Evolutionary conservation across 768 basidiomycete species (phyloP).

Genomic region (Trichaptum fuscoviolaceum): DNA sequence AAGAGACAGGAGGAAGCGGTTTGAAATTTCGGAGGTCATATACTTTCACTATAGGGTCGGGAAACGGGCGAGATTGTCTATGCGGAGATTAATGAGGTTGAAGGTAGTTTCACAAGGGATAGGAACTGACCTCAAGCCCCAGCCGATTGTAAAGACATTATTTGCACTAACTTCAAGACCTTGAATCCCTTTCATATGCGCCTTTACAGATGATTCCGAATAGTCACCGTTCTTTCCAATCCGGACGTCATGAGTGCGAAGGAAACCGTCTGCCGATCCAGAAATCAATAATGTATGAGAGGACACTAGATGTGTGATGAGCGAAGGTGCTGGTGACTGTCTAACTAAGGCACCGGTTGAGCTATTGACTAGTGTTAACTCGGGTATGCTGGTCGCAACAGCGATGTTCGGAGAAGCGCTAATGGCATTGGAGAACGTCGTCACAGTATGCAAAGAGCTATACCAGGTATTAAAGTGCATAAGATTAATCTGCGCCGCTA

Average conservation of each 20-base stretch:
- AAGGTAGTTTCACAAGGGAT: not conserved
- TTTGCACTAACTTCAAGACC: constrained; percentile 78
- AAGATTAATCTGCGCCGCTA: constrained; percentile 21
- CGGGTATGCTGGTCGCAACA: constrained; percentile 50
- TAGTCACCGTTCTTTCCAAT: constrained; percentile 45
- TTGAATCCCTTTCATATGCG: constrained; percentile 78
- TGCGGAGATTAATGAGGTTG: constrained; percentile 13
- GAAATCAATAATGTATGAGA: constrained; percentile 61
- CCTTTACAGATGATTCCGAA: constrained; percentile 56
- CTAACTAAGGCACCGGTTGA: constrained; percentile 62
- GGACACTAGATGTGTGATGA: constrained; percentile 60
- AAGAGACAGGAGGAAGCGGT: constrained; percentile 79
- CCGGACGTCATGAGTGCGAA: constrained; percentile 69
- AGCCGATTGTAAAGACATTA: constrained; percentile 81
- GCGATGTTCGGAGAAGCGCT: constrained; percentile 54
- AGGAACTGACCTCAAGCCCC: constrained; percentile 64
- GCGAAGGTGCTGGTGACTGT: constrained; percentile 48
- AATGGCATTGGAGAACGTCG: constrained; percentile 41
- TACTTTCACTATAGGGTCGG: constrained; percentile 89
- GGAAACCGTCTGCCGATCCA: constrained; percentile 66
- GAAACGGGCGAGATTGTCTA: constrained; percentile 83
- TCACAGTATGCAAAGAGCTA: constrained; percentile 30
- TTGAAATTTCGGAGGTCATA: constrained; percentile 85
- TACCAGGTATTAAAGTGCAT: constrained; percentile 5
- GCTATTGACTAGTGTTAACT: constrained; percentile 68